Percentiles rank a stretch among this genome's conserved stretches.
phyloP scores from a whole-genome alignment of 768 basidiomycete genomes.

The Lactarius psammicola region DNA sequence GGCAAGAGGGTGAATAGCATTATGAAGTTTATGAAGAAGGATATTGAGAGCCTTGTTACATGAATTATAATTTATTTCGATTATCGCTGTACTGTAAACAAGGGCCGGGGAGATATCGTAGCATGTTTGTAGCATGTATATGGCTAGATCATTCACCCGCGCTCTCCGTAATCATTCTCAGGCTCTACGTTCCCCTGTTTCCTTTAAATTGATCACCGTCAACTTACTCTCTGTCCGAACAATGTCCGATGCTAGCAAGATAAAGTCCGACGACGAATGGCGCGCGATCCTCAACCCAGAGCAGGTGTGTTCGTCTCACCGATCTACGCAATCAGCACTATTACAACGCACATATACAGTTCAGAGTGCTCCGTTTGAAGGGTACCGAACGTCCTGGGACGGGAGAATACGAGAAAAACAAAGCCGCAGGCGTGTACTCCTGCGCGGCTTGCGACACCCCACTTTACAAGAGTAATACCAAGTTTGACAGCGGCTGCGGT shows the following conservation, averaged over 20 bases:
- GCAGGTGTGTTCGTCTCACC: constrained; percentile 54
- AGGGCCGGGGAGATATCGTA: too few species aligned
- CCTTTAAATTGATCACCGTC: neutral
- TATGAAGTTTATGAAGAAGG: too few species aligned
- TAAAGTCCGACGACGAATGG: constrained; percentile 79
- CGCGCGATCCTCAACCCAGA: constrained; percentile 72
- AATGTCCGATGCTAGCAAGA: constrained; percentile 33
- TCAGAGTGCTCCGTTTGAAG: constrained; percentile 80
- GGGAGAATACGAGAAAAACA: constrained; percentile 75
- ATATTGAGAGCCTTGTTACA: too few species aligned
- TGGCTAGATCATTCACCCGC: constrained; percentile 3
- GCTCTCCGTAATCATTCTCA: neutral
- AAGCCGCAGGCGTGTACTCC: constrained; percentile 63
- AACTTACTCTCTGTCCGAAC: constrained; percentile 9
- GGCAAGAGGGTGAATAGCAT: too few species aligned
- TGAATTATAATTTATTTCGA: too few species aligned
- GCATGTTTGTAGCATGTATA: too few species aligned
- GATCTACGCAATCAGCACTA: neutral
- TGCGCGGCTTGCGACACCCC: constrained; percentile 82
- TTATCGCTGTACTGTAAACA: too few species aligned
- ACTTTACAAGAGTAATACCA: constrained; percentile 84
- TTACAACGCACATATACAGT: constrained; percentile 45
- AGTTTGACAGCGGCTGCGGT: constrained; percentile 91
- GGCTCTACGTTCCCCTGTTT: neutral
- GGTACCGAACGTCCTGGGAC: constrained; percentile 80